Evolutionary conservation across 805 yeast species (phyloP).

Genomic region (Lachancea fermentati): DNA sequence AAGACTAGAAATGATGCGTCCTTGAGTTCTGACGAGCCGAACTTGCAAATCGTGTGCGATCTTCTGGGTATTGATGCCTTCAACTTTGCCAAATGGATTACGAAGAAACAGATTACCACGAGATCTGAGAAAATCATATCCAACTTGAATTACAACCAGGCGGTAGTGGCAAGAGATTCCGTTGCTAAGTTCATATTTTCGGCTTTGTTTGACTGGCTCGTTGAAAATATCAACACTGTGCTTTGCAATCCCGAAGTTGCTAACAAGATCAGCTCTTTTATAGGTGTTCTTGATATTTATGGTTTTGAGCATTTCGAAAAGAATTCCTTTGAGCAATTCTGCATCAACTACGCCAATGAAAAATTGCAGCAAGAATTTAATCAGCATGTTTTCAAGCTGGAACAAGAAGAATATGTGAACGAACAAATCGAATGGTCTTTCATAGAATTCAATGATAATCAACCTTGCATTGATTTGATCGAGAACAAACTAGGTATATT

Average conservation of each 20-base stretch:
- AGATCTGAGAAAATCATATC: constrained; percentile 87
- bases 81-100: constrained; percentile 81
- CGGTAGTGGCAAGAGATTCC: constrained; percentile 91
- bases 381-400: constrained; percentile 94
- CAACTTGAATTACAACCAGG: constrained; percentile 75
- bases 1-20: constrained; percentile 82
- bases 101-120: constrained; percentile 88
- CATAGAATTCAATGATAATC: constrained; percentile 92
- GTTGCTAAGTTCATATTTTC: constrained; percentile 92
- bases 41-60: constrained; percentile 73
- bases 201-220: constrained; percentile 93
- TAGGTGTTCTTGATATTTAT: constrained; percentile 95
- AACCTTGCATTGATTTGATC: constrained; percentile 90
- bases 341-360: constrained; percentile 95
- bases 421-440: constrained; percentile 96
- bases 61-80: constrained; percentile 73
- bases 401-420: constrained; percentile 88
- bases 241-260: constrained; percentile 70
- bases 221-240: constrained; percentile 72
- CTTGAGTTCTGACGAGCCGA: constrained; percentile 81
- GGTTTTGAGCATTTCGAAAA: constrained; percentile 95
- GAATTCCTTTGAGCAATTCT: constrained; percentile 94
- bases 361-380: constrained; percentile 95
- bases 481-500: constrained; percentile 86
- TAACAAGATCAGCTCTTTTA: constrained; percentile 59